Evolutionary conservation across 331 rosid species (phyloP), one percentile per base, ranked within the genome.

Genomic region (Ulmus americana): DNA sequence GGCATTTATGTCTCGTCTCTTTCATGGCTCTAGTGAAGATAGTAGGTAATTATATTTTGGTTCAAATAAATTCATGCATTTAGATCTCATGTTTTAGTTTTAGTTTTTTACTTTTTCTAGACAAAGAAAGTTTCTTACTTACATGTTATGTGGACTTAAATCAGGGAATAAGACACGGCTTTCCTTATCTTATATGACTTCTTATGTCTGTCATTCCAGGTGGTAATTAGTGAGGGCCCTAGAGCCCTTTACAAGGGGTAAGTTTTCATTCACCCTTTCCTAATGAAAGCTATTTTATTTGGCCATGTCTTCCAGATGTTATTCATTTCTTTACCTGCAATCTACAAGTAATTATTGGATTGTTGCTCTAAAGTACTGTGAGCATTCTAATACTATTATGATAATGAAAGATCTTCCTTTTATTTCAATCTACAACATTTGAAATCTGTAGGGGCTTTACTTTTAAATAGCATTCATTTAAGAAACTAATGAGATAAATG

Each of bases 191-290:
- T 20, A 20, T 20, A 20, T 20, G 22, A 20, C 1, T 20, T 20
- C 22, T 20, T 20, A 0, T 20, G 20, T 67, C 9, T 64, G 56
- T 71, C 73, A 67, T 80, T 86, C 49, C 88, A 94, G 98, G 95
- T 90, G 51, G 65, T 81, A 72, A 78, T 57, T 60, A 77, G 84
- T 6, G 97, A 94, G 84, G 98, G 98, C 56, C 91, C 97, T 41
- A 78, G 58, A 68, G 95, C 90, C 47, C 96, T 94, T 64, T 94
- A 94, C 85, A 90, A 94, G 74, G 99, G 95, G 95, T 94, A 71
- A 82, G 95, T 78, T 70, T 74, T 48, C 10, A 13, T 48, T 28
- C 14, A 61, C 14, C 5, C 22, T 54, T 10, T 4, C 6, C 46
- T 20, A 42, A n/a, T 60, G 46, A 10, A 6, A 45, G 58, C 50